phyloP scores from a whole-genome alignment of 495 filamentous ascomycete species.

The Penicillium steckii region DNA sequence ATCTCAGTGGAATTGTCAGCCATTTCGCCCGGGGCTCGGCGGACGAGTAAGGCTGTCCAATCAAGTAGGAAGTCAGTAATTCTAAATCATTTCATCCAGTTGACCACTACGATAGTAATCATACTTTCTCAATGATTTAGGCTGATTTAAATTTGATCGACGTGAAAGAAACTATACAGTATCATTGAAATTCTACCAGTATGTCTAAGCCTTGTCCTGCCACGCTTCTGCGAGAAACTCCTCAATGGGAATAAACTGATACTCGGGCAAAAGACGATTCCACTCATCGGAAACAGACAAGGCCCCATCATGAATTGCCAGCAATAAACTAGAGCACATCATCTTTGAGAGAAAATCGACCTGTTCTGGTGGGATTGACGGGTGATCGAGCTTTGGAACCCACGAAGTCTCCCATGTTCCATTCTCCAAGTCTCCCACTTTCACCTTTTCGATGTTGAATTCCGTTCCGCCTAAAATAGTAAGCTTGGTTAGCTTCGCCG shows the following conservation, averaged over 20 bases:
- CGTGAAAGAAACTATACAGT: too few relatives aligned
- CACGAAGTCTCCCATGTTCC: slow-evolving; percentile 47
- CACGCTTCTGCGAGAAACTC: slow-evolving; percentile 49
- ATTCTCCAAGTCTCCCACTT: slow-evolving; percentile 42
- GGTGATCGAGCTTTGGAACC: slow-evolving; percentile 39
- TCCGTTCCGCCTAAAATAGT: slow-evolving; percentile 22
- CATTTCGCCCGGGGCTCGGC: background rate
- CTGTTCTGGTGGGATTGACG: slow-evolving; percentile 41
- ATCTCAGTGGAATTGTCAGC: background rate
- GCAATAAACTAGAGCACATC: slow-evolving; percentile 37
- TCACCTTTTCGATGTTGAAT: slow-evolving; percentile 45
- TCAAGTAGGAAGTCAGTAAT: background rate
- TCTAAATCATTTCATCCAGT: too few relatives aligned
- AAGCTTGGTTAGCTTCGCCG: background rate
- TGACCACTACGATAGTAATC: too few relatives aligned
- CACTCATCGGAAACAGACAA: slow-evolving; percentile 49
- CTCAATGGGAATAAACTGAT: slow-evolving; percentile 45
- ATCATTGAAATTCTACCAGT: background rate
- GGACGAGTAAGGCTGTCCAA: background rate
- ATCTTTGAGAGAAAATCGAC: slow-evolving; percentile 27
- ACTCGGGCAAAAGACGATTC: slow-evolving; percentile 53
- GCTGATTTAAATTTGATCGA: too few relatives aligned
- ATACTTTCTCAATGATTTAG: too few relatives aligned
- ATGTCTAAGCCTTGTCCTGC: slow-evolving; percentile 35
- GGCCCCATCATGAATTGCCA: slow-evolving; percentile 36